A percentile compares a stretch with the other conserved stretches of the same genome.
phyloP scores from a whole-genome alignment of 805 yeast species.

The Brettanomyces naardenensis region DNA sequence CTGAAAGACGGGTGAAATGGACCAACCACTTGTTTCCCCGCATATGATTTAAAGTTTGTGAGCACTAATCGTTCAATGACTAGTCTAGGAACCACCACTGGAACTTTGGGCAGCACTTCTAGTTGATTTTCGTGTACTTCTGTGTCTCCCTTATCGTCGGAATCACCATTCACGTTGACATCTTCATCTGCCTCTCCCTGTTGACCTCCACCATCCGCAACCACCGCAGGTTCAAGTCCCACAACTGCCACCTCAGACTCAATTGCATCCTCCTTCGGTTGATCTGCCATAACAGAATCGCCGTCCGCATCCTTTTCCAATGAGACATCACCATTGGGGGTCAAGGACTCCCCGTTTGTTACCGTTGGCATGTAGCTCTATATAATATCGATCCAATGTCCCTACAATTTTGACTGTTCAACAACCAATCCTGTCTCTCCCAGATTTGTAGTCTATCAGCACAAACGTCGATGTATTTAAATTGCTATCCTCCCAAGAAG shows the following conservation, averaged over 20 bases:
- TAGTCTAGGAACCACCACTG: conserved; percentile 32
- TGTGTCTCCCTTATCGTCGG: background rate
- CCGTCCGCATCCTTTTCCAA: background rate
- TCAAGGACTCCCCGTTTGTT: background rate
- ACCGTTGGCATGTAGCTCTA: too few species aligned
- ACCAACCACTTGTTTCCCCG: conserved; percentile 87
- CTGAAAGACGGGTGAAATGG: conserved; percentile 92
- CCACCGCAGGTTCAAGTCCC: conserved; percentile 8
- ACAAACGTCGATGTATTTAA: too few species aligned
- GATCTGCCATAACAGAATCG: background rate
- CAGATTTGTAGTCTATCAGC: too few species aligned
- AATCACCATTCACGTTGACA: background rate
- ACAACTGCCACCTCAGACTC: conserved; percentile 4
- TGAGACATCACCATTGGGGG: background rate
- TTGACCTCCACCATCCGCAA: background rate
- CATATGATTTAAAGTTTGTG: conserved; percentile 89
- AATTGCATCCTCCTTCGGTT: background rate
- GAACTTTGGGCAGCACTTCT: background rate
- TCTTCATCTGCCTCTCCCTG: background rate
- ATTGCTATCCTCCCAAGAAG: too few species aligned
- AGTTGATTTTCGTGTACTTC: too few species aligned
- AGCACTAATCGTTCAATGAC: conserved; percentile 70
- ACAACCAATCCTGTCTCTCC: too few species aligned
- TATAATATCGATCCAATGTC: too few species aligned
- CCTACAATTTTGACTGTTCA: too few species aligned